phyloP scores from a whole-genome alignment of 2,329 filamentous ascomycete species.

The Verticillium tricorpus region DNA sequence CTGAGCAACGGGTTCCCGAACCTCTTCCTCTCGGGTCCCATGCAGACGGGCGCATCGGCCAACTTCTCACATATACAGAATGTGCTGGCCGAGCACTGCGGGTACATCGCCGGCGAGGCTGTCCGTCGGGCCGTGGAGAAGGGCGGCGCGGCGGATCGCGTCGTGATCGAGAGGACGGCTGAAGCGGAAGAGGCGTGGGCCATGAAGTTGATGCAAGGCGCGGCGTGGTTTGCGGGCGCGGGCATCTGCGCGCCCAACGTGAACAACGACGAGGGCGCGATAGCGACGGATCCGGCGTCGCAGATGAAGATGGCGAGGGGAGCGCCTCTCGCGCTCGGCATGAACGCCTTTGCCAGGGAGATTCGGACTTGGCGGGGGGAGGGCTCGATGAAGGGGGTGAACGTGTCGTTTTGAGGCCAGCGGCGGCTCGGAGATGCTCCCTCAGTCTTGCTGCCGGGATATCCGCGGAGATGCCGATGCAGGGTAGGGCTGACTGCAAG shows the following conservation, averaged over 20 bases:
- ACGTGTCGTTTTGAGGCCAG: background rate
- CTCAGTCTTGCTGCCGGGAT: too few relatives aligned
- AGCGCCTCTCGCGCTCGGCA: conserved; percentile 24
- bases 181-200: conserved; percentile 45
- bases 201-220: conserved; percentile 30
- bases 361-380: conserved; percentile 22
- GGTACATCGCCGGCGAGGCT: conserved; percentile 27
- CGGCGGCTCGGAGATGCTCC: too few relatives aligned
- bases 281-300: conserved; percentile 19
- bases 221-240: conserved; percentile 32
- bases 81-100: conserved; percentile 32
- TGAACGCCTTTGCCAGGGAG: conserved; percentile 23
- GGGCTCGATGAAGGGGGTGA: conserved; percentile 20
- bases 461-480: too few relatives aligned
- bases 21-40: conserved; percentile 40
- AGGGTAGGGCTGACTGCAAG: too few relatives aligned
- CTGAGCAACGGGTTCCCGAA: conserved; percentile 48
- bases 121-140: conserved; percentile 10
- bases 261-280: conserved; percentile 40
- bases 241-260: conserved; percentile 52
- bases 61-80: conserved; percentile 35
- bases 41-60: conserved; percentile 33
- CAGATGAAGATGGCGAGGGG: conserved; percentile 24
- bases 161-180: conserved; percentile 36
- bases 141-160: conserved; percentile 9